Percentiles rank a stretch among this genome's conserved stretches.
Conservation (phyloP, 805 yeast species). For the Candida quercuum region DNA sequence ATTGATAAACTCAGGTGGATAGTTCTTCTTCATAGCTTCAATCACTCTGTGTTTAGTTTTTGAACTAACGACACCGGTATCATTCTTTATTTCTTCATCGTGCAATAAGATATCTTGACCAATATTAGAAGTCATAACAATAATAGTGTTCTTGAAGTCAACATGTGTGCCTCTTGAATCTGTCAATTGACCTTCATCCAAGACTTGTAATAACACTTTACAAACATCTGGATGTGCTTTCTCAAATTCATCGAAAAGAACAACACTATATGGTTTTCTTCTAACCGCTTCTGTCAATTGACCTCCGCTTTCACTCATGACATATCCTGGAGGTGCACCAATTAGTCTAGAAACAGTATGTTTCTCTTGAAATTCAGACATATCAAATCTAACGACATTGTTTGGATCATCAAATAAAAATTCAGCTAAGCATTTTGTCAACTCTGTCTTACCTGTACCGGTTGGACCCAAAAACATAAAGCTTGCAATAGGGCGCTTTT, state of each 20-base stretch:
- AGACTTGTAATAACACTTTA: conserved; percentile 81
- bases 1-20: conserved; percentile 94
- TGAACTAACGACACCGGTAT: conserved; percentile 53
- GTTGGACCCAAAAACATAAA: conserved; percentile 98
- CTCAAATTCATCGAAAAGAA: conserved; percentile 92
- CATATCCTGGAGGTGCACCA: conserved; percentile 98
- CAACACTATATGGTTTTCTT: conserved; percentile 90
- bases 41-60: conserved; percentile 53
- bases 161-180: conserved; percentile 94
- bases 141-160: conserved; percentile 90
- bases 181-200: conserved; percentile 92
- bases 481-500: conserved; percentile 92
- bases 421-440: conserved; percentile 88
- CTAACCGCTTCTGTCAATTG: conserved; percentile 95
- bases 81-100: conserved; percentile 45
- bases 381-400: conserved; percentile 87
- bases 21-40: conserved; percentile 62
- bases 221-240: conserved; percentile 97
- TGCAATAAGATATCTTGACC: conserved; percentile 85
- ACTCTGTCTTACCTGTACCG: conserved; percentile 97
- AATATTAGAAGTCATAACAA: conserved; percentile 94
- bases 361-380: conserved; percentile 97
- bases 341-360: conserved; percentile 86
- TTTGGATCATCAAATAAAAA: conserved; percentile 86
- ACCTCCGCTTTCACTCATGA: conserved; percentile 89